Base-by-base conservation (phyloP, 345 rosid species). In the Rhizophora mangle region DNA sequence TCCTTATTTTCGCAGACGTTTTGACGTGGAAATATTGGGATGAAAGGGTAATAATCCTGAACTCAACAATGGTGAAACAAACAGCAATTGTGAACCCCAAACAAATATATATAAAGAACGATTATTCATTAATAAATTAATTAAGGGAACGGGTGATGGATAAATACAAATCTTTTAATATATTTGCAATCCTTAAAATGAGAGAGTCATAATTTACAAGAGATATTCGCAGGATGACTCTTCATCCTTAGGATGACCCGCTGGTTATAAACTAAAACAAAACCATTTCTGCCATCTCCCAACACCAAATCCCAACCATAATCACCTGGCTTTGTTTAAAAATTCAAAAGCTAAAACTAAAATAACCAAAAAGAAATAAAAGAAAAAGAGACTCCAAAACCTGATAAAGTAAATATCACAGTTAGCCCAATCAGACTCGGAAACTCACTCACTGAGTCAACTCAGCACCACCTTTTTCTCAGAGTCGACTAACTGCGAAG, bases 211-310 rank as follows among this genome's bases (percentile, higher is more conserved):
- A 32, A 77, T 83, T 80, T 78, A 80, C 84, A 83, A 62, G 59
- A 65, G 68, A 70, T 26, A n/a, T 58, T 58, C 29, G 24, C 27
- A 8, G 59, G 59, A 51, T 53, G 39, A 69, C 46, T 18, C 59
- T 37, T 55, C 64, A 52, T 20, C 37, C 49, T 75, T 66, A 77
- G 83, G 84, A 82, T 74, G 85, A 79, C 83, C 73, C 76, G 49
- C 49, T 43, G 78, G 78, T 64, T 61, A 53, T 8, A 20, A 0
- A 26, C 15, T 54, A 68, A 65, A 56, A 70, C 62, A 62, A 70
- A 18, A 66, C 63, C 59, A 6, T 19, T 70, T 62, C 24, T n/a
- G 78, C 77, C 86, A 82, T 81, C 80, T 78, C 84, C 79, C 26
- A 60, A 55, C 0, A 8, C 31, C 22, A 19, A 15, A 8, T 54